These are phyloP conservation scores for Oldenlandia corymbosa DNA, from an alignment of 257 asterid genomes.

Conservation along the genomic window DNA sequence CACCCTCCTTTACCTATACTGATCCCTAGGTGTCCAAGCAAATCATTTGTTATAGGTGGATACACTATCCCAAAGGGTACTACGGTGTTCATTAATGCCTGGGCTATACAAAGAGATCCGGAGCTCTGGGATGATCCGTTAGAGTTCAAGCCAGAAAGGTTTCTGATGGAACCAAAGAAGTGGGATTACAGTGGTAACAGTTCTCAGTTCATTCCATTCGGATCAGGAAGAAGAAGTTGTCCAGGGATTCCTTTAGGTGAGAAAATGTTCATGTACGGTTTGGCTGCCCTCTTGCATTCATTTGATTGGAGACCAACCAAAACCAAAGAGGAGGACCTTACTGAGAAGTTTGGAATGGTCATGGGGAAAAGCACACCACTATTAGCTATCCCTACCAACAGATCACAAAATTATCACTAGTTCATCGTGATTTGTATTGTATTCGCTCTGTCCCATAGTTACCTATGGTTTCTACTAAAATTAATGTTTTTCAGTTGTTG, in stretches of 20 bases:
- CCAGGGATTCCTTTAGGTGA: slow-evolving; percentile 37
- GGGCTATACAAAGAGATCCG: slow-evolving; percentile 36
- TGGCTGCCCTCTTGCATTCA: slow-evolving; percentile 37
- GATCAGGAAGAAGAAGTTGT: slow-evolving; percentile 44
- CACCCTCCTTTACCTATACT: slow-evolving; percentile 36
- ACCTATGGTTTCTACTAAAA: too few relatives aligned
- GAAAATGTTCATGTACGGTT: slow-evolving; percentile 26
- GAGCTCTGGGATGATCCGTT: slow-evolving; percentile 36
- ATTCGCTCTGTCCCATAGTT: too few relatives aligned
- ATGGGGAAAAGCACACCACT: slow-evolving; percentile 26
- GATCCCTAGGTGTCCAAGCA: slow-evolving; percentile 27
- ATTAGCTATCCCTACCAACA: slow-evolving; percentile 26
- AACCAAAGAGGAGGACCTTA: slow-evolving; percentile 24
- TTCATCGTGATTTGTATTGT: background rate
- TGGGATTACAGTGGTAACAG: slow-evolving; percentile 31
- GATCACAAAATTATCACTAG: slow-evolving; percentile 6
- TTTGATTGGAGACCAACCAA: slow-evolving; percentile 36
- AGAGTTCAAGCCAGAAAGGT: slow-evolving; percentile 43
- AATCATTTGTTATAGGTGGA: slow-evolving; percentile 21
- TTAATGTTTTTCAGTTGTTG: too few relatives aligned
- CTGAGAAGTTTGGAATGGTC: slow-evolving; percentile 33
- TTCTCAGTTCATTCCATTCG: slow-evolving; percentile 36
- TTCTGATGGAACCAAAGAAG: slow-evolving; percentile 14
- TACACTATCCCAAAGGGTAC: slow-evolving; percentile 34
- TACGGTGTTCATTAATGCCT: slow-evolving; percentile 23